Percentiles rank a stretch among this genome's conserved stretches.
These are phyloP conservation scores for Chalciporus piperatus DNA, from an alignment of 768 basidiomycete genomes.

Conservation along the genomic window DNA sequence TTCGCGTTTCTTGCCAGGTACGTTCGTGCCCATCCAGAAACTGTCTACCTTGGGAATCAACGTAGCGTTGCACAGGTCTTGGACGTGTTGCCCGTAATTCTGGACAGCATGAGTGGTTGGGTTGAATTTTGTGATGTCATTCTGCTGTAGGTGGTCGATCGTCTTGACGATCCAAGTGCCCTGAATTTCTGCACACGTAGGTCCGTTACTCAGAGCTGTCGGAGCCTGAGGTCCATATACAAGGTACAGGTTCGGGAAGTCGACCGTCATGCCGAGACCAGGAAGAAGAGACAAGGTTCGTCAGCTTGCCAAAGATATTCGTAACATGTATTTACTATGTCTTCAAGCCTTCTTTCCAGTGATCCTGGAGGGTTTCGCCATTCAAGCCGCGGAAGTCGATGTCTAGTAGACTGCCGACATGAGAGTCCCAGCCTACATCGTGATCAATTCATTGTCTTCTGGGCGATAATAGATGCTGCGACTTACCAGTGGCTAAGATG, in stretches of 20 bases:
- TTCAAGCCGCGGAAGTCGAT: constrained; percentile 8
- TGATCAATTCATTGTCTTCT: neutral
- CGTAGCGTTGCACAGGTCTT: no score
- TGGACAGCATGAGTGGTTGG: neutral
- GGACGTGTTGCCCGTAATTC: no score
- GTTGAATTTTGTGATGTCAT: constrained; percentile 4
- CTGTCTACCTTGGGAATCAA: no score
- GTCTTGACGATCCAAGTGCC: constrained; percentile 10
- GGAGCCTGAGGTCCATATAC: constrained; percentile 17
- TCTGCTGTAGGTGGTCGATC: constrained; percentile 7
- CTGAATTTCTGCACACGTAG: constrained; percentile 9
- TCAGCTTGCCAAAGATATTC: no score
- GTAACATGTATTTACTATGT: constrained; percentile 3
- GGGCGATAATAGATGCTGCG: no score
- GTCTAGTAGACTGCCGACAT: neutral
- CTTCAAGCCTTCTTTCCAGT: constrained; percentile 6
- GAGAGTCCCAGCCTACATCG: neutral
- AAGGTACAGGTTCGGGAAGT: constrained; percentile 15
- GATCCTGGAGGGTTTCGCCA: constrained; percentile 6
- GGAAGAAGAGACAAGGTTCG: no score
- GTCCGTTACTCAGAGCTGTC: constrained; percentile 4
- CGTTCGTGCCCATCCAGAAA: no score
- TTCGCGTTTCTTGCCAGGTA: no score
- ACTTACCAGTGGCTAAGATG: constrained; percentile 10
- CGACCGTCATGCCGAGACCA: neutral